Evolutionary conservation across 208 protist genomes (phyloP).

Genomic region (Leptomonas pyrrhocoris): DNA sequence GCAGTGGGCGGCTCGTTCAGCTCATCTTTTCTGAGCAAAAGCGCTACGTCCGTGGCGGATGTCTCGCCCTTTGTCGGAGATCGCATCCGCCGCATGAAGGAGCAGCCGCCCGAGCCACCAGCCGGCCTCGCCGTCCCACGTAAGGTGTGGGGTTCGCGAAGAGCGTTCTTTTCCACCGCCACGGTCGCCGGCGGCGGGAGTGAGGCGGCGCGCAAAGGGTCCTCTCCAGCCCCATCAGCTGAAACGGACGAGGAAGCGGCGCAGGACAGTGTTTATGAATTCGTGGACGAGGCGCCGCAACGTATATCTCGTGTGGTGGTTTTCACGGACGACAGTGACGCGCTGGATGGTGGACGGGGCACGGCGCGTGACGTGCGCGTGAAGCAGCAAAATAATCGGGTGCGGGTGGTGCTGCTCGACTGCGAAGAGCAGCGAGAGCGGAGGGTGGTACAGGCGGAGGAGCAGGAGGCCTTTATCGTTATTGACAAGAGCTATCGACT

Average conservation of each 20-base stretch:
- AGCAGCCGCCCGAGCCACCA: background rate
- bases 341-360: constrained; percentile 18
- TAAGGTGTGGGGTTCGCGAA: background rate
- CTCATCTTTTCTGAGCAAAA: background rate
- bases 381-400: constrained; percentile 13
- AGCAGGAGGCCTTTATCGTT: constrained; percentile 10
- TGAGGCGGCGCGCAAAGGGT: background rate
- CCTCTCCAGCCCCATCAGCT: background rate
- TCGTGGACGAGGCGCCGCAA: background rate
- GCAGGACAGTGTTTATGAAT: constrained; percentile 5
- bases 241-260: constrained; percentile 1
- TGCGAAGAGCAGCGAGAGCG: constrained; percentile 30
- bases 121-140: background rate
- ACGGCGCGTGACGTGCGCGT: constrained; percentile 12
- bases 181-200: background rate
- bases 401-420: constrained; percentile 17
- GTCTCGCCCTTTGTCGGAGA: constrained; percentile 12
- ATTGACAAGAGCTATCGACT: constrained; percentile 12
- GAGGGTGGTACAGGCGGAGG: constrained; percentile 10
- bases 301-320: background rate
- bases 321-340: constrained; percentile 29
- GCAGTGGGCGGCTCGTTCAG: background rate
- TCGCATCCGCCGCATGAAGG: constrained; percentile 12
- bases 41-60: background rate
- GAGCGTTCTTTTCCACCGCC: background rate